Evolutionary conservation across 2,329 filamentous ascomycete genomes (phyloP).

Genomic region (Chaetomiaceae sp.): DNA sequence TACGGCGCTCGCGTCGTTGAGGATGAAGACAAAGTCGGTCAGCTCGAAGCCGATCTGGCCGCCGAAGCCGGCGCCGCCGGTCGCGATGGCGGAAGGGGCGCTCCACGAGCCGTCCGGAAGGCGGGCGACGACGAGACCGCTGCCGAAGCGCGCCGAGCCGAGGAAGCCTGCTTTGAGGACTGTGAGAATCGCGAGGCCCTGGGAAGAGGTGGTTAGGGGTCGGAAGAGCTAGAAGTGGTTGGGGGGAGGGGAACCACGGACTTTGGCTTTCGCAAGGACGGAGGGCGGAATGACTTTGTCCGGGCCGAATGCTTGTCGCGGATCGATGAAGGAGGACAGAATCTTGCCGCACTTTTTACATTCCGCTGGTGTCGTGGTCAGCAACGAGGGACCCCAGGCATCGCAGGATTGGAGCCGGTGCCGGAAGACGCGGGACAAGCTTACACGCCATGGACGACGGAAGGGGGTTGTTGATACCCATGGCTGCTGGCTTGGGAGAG

Average conservation of each 20-base stretch:
- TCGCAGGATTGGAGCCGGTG: not conserved
- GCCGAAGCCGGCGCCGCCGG: constrained; percentile 75
- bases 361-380: constrained; percentile 62
- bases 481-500: constrained; percentile 29
- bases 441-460: constrained; percentile 65
- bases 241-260: constrained; percentile 33
- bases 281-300: constrained; percentile 95
- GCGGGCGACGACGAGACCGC: constrained; percentile 75
- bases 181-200: constrained; percentile 77
- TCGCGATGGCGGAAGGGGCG: constrained; percentile 75
- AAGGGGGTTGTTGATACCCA: constrained; percentile 64
- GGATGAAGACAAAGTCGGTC: constrained; percentile 95
- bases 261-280: constrained; percentile 87
- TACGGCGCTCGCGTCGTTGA: constrained; percentile 86
- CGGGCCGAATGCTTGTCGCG: constrained; percentile 85
- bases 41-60: constrained; percentile 85
- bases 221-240: not conserved
- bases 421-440: constrained; percentile 34
- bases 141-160: constrained; percentile 75
- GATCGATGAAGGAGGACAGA: constrained; percentile 89
- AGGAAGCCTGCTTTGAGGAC: constrained; percentile 86
- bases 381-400: constrained; percentile 7
- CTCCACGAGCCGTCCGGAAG: constrained; percentile 76
- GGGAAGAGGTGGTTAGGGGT: not conserved
- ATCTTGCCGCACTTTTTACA: constrained; percentile 98